These are phyloP conservation scores for Lactarius akahatsu DNA, from an alignment of 768 basidiomycete genomes.

Conservation along the genomic window DNA sequence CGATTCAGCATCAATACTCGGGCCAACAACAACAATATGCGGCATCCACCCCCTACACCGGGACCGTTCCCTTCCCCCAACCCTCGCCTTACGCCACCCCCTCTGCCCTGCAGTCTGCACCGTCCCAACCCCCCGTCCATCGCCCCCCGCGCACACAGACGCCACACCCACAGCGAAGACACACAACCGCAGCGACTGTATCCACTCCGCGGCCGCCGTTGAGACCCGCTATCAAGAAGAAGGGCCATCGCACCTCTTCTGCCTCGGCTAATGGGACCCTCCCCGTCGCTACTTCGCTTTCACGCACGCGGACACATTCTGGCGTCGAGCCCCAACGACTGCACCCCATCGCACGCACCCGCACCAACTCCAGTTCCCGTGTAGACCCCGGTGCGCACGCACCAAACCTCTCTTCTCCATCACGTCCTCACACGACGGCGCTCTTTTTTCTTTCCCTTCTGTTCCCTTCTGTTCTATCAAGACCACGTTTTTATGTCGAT, in stretches of 20 bases:
- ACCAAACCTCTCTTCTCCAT: not conserved
- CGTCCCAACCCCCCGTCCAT: slow-evolving; percentile 11
- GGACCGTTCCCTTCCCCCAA: slow-evolving; percentile 19
- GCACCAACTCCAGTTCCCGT: slow-evolving; percentile 37
- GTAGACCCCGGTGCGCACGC: slow-evolving; percentile 33
- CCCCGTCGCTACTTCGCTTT: slow-evolving; percentile 31
- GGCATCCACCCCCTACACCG: slow-evolving; percentile 13
- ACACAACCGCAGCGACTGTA: slow-evolving; percentile 34
- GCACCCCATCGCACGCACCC: slow-evolving; percentile 37
- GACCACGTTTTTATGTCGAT: slow-evolving; percentile 76
- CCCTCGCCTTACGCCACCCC: slow-evolving; percentile 20
- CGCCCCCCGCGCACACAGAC: slow-evolving; percentile 25
- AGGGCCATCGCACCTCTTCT: slow-evolving; percentile 33
- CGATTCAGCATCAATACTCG: slow-evolving; percentile 28
- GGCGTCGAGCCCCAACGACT: slow-evolving; percentile 34
- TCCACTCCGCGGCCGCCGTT: slow-evolving; percentile 37
- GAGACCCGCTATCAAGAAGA: slow-evolving; percentile 65
- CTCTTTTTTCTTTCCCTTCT: slow-evolving; percentile 2
- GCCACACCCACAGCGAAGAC: slow-evolving; percentile 39
- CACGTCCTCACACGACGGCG: slow-evolving; percentile 8
- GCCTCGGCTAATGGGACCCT: not conserved
- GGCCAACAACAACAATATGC: slow-evolving; percentile 27
- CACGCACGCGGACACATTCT: slow-evolving; percentile 46
- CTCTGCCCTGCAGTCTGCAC: slow-evolving; percentile 12
- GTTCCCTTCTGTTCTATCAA: slow-evolving; percentile 33